phyloP scores from a whole-genome alignment of 2,329 filamentous ascomycete genomes.

The Aspergillus sp. region DNA sequence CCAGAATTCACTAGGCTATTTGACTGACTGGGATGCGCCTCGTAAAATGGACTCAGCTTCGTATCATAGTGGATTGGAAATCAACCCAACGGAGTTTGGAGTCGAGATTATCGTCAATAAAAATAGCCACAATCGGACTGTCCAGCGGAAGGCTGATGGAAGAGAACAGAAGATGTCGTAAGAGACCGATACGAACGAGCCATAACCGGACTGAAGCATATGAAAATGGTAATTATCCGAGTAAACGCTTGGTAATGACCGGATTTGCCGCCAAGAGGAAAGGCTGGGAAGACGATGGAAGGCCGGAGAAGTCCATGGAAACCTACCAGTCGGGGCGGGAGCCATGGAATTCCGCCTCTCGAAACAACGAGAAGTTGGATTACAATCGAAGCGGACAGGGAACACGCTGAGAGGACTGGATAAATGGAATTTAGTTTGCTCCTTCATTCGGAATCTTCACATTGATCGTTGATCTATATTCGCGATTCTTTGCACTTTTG shows the following conservation, averaged over 20 bases:
- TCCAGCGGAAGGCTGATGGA: too few relatives aligned
- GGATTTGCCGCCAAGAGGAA: constrained; percentile 21
- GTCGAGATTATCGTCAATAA: too few relatives aligned
- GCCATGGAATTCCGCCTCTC: constrained; percentile 20
- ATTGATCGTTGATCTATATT: too few relatives aligned
- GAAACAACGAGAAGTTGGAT: constrained; percentile 16
- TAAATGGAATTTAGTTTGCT: background rate
- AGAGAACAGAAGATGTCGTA: too few relatives aligned
- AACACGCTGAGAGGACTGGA: background rate
- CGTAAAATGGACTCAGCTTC: too few relatives aligned
- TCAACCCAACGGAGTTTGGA: too few relatives aligned
- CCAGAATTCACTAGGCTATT: background rate
- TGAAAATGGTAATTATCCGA: too few relatives aligned
- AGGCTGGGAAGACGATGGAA: constrained; percentile 31
- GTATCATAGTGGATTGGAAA: too few relatives aligned
- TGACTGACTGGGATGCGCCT: background rate
- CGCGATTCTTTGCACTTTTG: too few relatives aligned
- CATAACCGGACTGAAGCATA: too few relatives aligned
- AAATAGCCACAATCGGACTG: too few relatives aligned
- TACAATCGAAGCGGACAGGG: background rate
- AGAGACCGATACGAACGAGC: too few relatives aligned
- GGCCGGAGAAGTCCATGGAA: constrained; percentile 26
- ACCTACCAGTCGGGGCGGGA: constrained; percentile 23
- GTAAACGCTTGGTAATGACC: background rate
- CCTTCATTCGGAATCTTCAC: constrained; percentile 2